These are phyloP conservation scores for Penicillium samsonianum DNA, from an alignment of 495 filamentous ascomycete genomes.

Conservation along the genomic window DNA sequence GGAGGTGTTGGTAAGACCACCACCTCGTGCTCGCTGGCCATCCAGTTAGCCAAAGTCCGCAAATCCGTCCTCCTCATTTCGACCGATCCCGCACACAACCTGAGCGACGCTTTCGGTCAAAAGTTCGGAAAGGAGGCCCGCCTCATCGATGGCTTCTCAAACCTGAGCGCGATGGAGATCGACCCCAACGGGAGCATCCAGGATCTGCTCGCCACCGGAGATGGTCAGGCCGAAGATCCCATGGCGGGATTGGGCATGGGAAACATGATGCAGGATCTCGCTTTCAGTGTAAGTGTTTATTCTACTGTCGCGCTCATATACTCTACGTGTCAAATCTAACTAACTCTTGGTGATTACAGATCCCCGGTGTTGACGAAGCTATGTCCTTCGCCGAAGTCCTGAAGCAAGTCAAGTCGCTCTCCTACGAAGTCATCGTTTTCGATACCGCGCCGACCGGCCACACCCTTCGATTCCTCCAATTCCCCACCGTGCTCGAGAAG, in stretches of 20 bases:
- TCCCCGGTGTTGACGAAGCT: slow-evolving; percentile 97
- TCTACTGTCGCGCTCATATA: slow-evolving; percentile 8
- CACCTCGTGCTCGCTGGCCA: slow-evolving; percentile 95
- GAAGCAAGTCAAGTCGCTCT: slow-evolving; percentile 99
- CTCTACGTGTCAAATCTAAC: slow-evolving; percentile 11
- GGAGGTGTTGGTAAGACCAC: slow-evolving; percentile 99
- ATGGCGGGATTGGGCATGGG: slow-evolving; percentile 66
- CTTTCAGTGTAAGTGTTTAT: slow-evolving; percentile 60
- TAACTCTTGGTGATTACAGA: slow-evolving; percentile 52
- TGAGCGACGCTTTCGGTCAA: slow-evolving; percentile 96
- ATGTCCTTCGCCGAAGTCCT: slow-evolving; percentile 99
- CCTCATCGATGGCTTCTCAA: slow-evolving; percentile 85
- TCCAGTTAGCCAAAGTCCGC: slow-evolving; percentile 95
- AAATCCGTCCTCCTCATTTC: slow-evolving; percentile 96
- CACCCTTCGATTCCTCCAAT: slow-evolving; percentile 98
- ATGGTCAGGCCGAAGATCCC: slow-evolving; percentile 69
- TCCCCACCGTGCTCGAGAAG: slow-evolving; percentile 97
- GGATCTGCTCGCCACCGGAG: slow-evolving; percentile 82
- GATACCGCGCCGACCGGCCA: slow-evolving; percentile 99
- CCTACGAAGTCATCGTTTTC: slow-evolving; percentile 98
- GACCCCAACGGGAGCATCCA: slow-evolving; percentile 98
- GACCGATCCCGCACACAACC: slow-evolving; percentile 97
- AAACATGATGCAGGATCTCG: slow-evolving; percentile 74
- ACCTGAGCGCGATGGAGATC: slow-evolving; percentile 98
- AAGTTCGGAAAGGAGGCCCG: slow-evolving; percentile 99